Percentiles rank a stretch among this genome's conserved stretches.
These are phyloP conservation scores for Sclerotinia glacialis DNA, from an alignment of 2,329 filamentous ascomycete genomes.

Conservation along the genomic window DNA sequence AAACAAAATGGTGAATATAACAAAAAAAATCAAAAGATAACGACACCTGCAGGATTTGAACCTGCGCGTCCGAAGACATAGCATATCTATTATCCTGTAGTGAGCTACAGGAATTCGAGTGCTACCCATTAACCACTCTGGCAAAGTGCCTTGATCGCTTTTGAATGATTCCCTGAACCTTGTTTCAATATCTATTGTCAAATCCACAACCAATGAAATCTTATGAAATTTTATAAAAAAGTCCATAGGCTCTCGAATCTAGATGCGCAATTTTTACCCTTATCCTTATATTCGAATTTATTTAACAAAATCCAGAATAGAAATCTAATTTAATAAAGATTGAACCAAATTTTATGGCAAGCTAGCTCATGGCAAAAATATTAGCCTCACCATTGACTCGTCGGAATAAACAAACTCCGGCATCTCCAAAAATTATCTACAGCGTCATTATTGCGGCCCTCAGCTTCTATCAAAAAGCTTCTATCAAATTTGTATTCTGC, in stretches of 20 bases:
- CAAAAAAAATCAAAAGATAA: neutral
- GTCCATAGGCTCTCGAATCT: neutral
- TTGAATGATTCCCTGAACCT: accelerated
- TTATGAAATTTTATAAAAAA: too few relatives aligned
- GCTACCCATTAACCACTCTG: conserved; percentile 41
- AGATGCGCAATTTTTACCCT: neutral
- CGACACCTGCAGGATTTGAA: conserved; percentile 39
- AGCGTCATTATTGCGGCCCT: conserved; percentile 3
- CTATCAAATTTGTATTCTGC: too few relatives aligned
- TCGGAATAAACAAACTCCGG: conserved; percentile 17
- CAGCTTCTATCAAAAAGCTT: neutral
- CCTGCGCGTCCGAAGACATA: conserved; percentile 41
- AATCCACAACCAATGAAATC: accelerated
- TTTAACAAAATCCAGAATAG: neutral
- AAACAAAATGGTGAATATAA: neutral
- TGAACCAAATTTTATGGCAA: neutral
- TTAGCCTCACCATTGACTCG: neutral
- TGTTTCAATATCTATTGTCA: accelerated
- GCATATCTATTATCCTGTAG: conserved; percentile 33
- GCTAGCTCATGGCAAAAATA: neutral
- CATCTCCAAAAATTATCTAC: conserved; percentile 2
- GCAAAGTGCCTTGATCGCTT: conserved; percentile 29
- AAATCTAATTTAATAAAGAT: neutral
- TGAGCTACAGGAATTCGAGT: conserved; percentile 33
- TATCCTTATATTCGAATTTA: neutral